Base-by-base conservation (phyloP, 176 grass and related monocot genomes). In the Aechmea fasciata region DNA sequence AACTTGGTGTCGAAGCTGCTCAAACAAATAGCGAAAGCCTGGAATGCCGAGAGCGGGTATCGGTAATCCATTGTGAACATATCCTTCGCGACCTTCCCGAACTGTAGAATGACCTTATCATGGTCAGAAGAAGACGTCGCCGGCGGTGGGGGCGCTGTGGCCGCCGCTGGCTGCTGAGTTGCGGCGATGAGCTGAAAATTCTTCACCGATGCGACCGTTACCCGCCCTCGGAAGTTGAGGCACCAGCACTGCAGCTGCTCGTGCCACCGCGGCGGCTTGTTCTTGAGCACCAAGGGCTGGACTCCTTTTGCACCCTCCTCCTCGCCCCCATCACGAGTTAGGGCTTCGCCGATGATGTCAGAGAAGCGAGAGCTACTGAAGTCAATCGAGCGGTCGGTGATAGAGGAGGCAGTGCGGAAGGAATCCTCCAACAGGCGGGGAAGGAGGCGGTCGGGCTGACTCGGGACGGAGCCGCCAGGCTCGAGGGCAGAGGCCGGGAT, bases 211-310 rank as follows among this genome's bases (percentile, higher is more conserved):
- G 91, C 91, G 13, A 95, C 87, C 0, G 87, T 95, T n/a, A 95
- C 91, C 2, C 87, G 83, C 5, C 91, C 91, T 1, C 91, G 75
- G 78, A 95, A 95, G 77, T 95, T 90, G 65, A 95, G 83, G 79
- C 91, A 95, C 91, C 91, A 95, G 75, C 91, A 95, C 66, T 95
- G 91, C 79, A 95, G 69, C 66, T 95, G 91, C 28, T 95, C 87
- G 0, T 95, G 91, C 91, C 91, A 95, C 72, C 87, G 78, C 0
- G 91, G 91, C 0, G 75, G 70, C 51, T 95, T 90, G 86, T 95
- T 95, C 48, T 76, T 78, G 19, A 95, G 85, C 53, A 90, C 81
- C 84, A 95, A 50, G 1, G 87, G 87, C 8, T 5, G 33, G 33
- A 41, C 74, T 19, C 81, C 87, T 75, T 90, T 90, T 10, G 57